Evolutionary conservation across 805 yeast species (phyloP).

Genomic region (Myxozyma kluyveri): DNA sequence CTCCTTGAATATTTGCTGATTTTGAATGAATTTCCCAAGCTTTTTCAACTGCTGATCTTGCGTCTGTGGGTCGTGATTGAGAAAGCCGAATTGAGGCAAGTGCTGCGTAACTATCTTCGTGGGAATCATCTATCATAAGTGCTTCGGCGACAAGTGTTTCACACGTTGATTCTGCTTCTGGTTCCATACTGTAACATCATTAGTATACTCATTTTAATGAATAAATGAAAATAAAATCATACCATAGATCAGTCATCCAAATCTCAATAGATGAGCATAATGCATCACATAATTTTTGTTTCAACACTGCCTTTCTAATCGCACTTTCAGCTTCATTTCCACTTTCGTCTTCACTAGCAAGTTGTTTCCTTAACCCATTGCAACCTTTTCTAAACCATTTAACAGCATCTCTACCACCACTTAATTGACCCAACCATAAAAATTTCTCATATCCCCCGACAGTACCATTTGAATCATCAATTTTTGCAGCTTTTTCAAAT

Average conservation of each 20-base stretch:
- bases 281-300: conserved; percentile 69
- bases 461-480: conserved; percentile 41
- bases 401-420: conserved; percentile 78
- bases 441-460: conserved; percentile 72
- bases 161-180: conserved; percentile 79
- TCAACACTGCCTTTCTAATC: conserved; percentile 38
- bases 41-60: conserved; percentile 59
- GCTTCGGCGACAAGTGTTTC: conserved; percentile 66
- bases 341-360: conserved; percentile 35
- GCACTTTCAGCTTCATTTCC: conserved; percentile 25
- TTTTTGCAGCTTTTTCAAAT: conserved; percentile 38
- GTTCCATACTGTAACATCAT: conserved; percentile 67
- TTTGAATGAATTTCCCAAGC: conserved; percentile 74
- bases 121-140: conserved; percentile 49
- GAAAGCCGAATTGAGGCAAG: conserved; percentile 86
- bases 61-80: conserved; percentile 74
- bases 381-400: conserved; percentile 62
- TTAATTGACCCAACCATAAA: conserved; percentile 84
- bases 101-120: conserved; percentile 79
- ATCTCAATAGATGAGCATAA: conserved; percentile 83
- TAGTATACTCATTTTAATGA: not conserved
- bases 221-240: not conserved
- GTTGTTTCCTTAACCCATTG: conserved; percentile 46
- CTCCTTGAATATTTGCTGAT: conserved; percentile 34
- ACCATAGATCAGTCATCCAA: conserved; percentile 36